These are phyloP conservation scores for Melastoma candidum DNA, from an alignment of 441 rosid species.

Conservation along the genomic window DNA sequence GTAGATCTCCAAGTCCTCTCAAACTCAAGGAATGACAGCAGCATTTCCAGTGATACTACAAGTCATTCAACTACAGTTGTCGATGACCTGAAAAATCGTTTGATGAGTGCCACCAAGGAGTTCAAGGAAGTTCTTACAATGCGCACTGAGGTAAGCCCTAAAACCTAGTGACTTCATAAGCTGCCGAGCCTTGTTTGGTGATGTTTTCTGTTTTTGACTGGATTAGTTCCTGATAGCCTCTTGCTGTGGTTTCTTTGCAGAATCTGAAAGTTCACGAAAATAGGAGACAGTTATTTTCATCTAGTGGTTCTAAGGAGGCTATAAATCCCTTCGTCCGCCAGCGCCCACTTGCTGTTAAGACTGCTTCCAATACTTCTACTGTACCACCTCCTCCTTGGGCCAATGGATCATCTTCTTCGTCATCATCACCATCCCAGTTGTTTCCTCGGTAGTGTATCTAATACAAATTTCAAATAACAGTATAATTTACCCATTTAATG, in stretches of 20 bases:
- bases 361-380: conserved; percentile 40
- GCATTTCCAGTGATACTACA: conserved; percentile 68
- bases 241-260: conserved; percentile 28
- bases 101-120: conserved; percentile 81
- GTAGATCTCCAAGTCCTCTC: conserved; percentile 79
- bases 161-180: neutral
- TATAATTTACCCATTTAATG: neutral
- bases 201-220: too few species aligned
- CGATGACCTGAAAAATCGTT: conserved; percentile 50
- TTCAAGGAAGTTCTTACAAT: conserved; percentile 82
- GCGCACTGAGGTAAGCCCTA: conserved; percentile 67
- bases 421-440: conserved; percentile 48
- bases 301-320: conserved; percentile 65
- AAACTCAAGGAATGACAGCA: conserved; percentile 59
- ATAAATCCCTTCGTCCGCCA: conserved; percentile 88
- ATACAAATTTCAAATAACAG: neutral
- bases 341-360: conserved; percentile 69
- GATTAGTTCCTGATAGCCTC: neutral
- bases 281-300: conserved; percentile 81
- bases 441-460: conserved; percentile 40
- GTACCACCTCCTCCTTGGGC: conserved; percentile 31
- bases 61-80: conserved; percentile 72
- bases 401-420: conserved; percentile 2
- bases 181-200: too few species aligned
- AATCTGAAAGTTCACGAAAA: conserved; percentile 84